Evolutionary conservation across 2,329 filamentous ascomycete species (phyloP), one percentile per base, ranked within the genome.

Genomic region (Byssoonygena ceratinophila): DNA sequence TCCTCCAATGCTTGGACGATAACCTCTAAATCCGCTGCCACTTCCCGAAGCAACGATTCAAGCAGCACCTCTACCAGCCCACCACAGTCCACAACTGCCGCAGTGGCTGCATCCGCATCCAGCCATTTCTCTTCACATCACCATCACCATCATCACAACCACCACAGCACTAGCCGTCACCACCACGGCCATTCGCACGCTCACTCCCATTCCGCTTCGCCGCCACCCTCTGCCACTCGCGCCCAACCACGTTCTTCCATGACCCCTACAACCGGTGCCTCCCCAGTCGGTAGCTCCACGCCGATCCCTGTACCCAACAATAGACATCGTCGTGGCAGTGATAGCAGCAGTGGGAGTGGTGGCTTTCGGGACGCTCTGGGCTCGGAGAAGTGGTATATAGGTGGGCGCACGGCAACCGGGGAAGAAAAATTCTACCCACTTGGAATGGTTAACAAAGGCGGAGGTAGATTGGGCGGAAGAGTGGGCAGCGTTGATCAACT

Each of bases 321-420:
- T 51, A 68, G 71, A 56, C 67, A 68, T 53, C 64, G 73, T 25
- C 66, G 73, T 40, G 73, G 72, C 16, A 75, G 72, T 54, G 72
- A 74, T 55, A 72, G 68, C 36, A 74, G 71, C 18, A 72, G 64
- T 43, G 70, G 71, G 16, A 73, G 69, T 1, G 70, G 71, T 12
- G 73, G 73, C 1, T 75, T 75, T 52, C 64, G 71, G 6, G 73
- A 75, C 60, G 68, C 71, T 0, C 54, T 74, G 8, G 71, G 72
- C 0, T 64, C 68, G 1, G 73, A 75, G 61, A 75, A 75, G 57
- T 76, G 74, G 74, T 76, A 75, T 61, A 72, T 76, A 23, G 74
- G 74, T 3, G 74, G 74, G 3, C 64, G 71, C 32, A 74, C 70
- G 20, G 66, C 70, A 9, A 65, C 60, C 14, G 73, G 73, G 0